Percentiles rank a stretch among this genome's conserved stretches.
Conservation (phyloP, 2,329 filamentous ascomycete species). For the Aaosphaeria arxii region DNA sequence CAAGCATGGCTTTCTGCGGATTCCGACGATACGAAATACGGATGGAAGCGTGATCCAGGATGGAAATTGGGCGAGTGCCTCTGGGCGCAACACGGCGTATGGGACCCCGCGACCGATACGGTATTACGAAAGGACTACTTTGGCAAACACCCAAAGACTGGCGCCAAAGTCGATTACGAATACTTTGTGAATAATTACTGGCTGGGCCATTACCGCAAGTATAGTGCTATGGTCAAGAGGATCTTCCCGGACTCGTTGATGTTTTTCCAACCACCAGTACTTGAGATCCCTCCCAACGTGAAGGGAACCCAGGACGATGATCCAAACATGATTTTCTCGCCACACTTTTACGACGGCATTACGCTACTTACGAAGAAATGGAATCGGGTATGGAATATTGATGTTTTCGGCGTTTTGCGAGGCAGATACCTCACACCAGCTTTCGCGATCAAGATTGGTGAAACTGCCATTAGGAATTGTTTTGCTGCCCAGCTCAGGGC, state of each 20-base stretch:
- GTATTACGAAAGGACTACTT: conserved; percentile 88
- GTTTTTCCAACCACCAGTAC: conserved; percentile 85
- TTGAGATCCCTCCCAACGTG: conserved; percentile 85
- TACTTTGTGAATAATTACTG: conserved; percentile 91
- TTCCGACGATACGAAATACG: conserved; percentile 84
- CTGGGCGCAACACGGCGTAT: conserved; percentile 96
- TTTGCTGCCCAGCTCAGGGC: conserved; percentile 82
- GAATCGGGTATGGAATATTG: conserved; percentile 96
- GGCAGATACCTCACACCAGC: conserved; percentile 85
- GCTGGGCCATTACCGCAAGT: conserved; percentile 78
- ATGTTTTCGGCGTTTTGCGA: conserved; percentile 86
- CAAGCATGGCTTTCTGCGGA: conserved; percentile 78
- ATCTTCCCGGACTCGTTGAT: conserved; percentile 80
- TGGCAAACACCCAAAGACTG: conserved; percentile 70
- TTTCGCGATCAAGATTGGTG: conserved; percentile 89
- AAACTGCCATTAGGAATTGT: conserved; percentile 91
- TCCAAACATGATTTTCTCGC: conserved; percentile 83
- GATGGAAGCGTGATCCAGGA: conserved; percentile 79
- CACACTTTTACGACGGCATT: conserved; percentile 95
- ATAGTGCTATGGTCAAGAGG: conserved; percentile 69
- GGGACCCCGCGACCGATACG: conserved; percentile 77
- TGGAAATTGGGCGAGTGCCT: conserved; percentile 95
- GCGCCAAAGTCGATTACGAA: conserved; percentile 72
- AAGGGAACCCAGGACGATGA: conserved; percentile 89
- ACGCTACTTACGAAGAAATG: conserved; percentile 98